Base-by-base conservation (phyloP, 805 yeast species). In the Metschnikowia kofuensis region DNA sequence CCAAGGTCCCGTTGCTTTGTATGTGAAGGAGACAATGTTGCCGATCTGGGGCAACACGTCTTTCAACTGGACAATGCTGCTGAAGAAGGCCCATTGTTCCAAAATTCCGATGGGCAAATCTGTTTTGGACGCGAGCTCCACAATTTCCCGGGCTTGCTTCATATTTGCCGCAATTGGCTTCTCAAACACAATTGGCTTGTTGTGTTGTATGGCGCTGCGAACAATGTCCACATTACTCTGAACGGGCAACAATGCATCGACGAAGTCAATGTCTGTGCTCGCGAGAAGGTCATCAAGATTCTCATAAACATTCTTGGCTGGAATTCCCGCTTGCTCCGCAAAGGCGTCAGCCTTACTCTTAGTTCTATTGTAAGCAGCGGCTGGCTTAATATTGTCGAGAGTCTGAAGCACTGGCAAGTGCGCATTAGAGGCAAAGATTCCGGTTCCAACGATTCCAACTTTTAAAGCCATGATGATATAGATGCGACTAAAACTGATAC, bases 141-240 rank as follows among this genome's bases (percentile, higher is more conserved):
- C 96, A 49, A 92, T 80, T 66, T 87, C 84, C 51, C 74, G 76
- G 21, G 97, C 97, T 64, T 89, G 96, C 10, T 74, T 79, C 59
- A 92, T 66, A 51, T 79, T 84, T 36, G 96, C 96, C 32, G 97
- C 94, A 63, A 92, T 84, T 55, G 98, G 98, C 70, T 92, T 92
- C 66, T 92, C 98, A 60, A 92, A 68, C 35, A 82, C 75, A 40
- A 91, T 75, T 50, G 96, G 94, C 70, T 91, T 92, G 44, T 82
- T 80, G 57, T 86, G 78, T 42, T 79, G 76, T 47, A 89, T 72
- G 2, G 96, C 96, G 56, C 78, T 75, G 60, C 82, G 75, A 32
- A 90, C 85, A 2, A 83, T 83, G 36, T 75, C 81, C 40, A 82
- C 71, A 65, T 89, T 92, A 72, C 68, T 78, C 65, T 89, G 92